Percentiles rank a stretch among this genome's conserved stretches.
Conservation (phyloP, 495 filamentous ascomycete genomes). For the Xeromyces bisporus region DNA sequence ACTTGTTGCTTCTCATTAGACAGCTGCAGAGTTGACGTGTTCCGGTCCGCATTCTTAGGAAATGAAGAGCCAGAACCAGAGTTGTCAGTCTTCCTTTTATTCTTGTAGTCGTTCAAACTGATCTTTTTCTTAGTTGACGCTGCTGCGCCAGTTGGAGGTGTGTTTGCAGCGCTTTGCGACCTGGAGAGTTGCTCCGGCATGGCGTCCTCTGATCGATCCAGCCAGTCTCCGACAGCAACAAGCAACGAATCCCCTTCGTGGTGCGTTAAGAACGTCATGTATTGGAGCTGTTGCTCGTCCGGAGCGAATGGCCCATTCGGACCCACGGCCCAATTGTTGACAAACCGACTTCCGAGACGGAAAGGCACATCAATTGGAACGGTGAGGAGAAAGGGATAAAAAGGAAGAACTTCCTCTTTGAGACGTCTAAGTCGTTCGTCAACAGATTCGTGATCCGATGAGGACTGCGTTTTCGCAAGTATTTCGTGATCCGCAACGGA, state of each 20-base stretch:
- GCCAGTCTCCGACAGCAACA: conserved; percentile 34
- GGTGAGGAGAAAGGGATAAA: conserved; percentile 32
- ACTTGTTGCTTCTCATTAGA: conserved; percentile 9
- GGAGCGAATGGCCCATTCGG: conserved; percentile 27
- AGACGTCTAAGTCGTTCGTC: conserved; percentile 27
- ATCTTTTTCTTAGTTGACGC: conserved; percentile 37
- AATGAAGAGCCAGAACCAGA: conserved; percentile 7
- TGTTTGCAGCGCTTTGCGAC: conserved; percentile 19
- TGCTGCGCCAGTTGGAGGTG: conserved; percentile 12
- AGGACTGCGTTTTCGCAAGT: conserved; percentile 8
- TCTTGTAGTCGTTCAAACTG: conserved; percentile 33
- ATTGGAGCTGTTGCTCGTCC: conserved; percentile 36
- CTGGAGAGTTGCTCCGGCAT: conserved; percentile 23
- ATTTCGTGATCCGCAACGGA: conserved; percentile 15
- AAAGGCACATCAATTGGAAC: conserved; percentile 29
- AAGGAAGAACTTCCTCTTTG: conserved; percentile 29
- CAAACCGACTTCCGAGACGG: conserved; percentile 19
- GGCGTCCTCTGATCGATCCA: conserved; percentile 31
- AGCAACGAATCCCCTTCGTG: conserved; percentile 30
- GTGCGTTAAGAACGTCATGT: conserved; percentile 37
- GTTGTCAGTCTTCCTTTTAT: conserved; percentile 20
- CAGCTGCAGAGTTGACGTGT: conserved; percentile 3
- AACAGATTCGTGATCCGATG: conserved; percentile 17
- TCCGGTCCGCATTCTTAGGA: conserved; percentile 10
- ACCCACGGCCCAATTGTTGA: conserved; percentile 34